These are phyloP conservation scores for Alternaria metachromatica DNA, from an alignment of 2,329 filamentous ascomycete species.

Conservation along the genomic window DNA sequence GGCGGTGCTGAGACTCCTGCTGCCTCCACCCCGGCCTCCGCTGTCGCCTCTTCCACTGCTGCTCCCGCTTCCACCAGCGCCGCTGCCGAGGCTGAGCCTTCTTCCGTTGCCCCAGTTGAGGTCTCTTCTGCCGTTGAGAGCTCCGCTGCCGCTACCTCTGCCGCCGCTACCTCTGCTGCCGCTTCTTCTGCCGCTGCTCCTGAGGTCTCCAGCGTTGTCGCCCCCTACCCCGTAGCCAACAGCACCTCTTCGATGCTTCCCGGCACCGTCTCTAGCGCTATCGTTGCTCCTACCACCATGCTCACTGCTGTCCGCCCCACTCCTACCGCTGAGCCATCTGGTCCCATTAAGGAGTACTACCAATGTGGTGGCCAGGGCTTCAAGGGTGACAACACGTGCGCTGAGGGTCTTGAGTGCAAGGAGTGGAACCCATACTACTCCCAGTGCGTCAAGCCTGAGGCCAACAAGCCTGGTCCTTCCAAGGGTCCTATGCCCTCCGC, in stretches of 20 bases:
- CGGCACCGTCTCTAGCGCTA: background rate
- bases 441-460: constrained; percentile 49
- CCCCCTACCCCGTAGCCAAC: constrained; percentile 16
- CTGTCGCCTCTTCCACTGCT: constrained; percentile 6
- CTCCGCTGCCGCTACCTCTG: constrained; percentile 6
- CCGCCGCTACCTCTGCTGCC: constrained; percentile 9
- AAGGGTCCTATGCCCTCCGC: constrained; percentile 14
- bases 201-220: background rate
- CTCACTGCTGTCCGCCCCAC: constrained; percentile 29
- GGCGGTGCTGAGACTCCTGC: constrained; percentile 25
- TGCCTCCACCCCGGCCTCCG: constrained; percentile 21
- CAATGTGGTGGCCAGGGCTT: constrained; percentile 56
- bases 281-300: constrained; percentile 27
- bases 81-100: constrained; percentile 7
- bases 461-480: constrained; percentile 13
- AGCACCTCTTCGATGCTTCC: constrained; percentile 10
- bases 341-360: constrained; percentile 26
- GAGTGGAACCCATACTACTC: constrained; percentile 54
- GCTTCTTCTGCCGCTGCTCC: constrained; percentile 6
- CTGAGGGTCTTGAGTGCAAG: constrained; percentile 49
- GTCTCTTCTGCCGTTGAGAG: constrained; percentile 3
- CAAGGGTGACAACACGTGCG: constrained; percentile 50
- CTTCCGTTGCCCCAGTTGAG: constrained; percentile 15
- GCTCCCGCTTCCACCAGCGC: constrained; percentile 9
- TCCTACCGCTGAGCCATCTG: constrained; percentile 22